Evolutionary conservation across 2,329 filamentous ascomycete species (phyloP).

Genomic region (Chalara sp.): DNA sequence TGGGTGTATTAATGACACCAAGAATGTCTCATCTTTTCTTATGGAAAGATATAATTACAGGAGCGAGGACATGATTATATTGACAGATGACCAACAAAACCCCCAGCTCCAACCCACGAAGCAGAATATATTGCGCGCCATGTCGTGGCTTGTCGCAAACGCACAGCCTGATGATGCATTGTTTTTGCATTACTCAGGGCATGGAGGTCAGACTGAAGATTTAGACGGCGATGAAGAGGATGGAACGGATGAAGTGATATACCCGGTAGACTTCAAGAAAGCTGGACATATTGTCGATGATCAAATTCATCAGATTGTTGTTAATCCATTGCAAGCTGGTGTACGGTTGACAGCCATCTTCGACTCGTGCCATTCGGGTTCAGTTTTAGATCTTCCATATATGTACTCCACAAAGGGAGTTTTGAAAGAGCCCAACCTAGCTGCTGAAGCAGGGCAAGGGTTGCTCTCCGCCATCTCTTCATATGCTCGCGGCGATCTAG

Average conservation of each 20-base stretch:
- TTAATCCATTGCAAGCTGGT: slow-evolving; percentile 67
- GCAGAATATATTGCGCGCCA: slow-evolving; percentile 89
- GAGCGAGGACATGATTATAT: slow-evolving; percentile 89
- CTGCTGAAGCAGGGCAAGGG: slow-evolving; percentile 42
- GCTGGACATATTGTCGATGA: slow-evolving; percentile 76
- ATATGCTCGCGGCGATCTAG: slow-evolving; percentile 73
- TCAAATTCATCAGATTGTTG: slow-evolving; percentile 72
- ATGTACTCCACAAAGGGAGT: slow-evolving; percentile 39
- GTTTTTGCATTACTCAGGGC: slow-evolving; percentile 94
- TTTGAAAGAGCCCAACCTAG: slow-evolving; percentile 49
- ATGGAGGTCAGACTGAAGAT: slow-evolving; percentile 75
- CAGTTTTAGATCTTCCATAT: slow-evolving; percentile 57
- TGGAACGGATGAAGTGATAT: slow-evolving; percentile 77
- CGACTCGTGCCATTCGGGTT: slow-evolving; percentile 60
- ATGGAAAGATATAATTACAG: slow-evolving; percentile 87
- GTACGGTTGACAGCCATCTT: slow-evolving; percentile 69
- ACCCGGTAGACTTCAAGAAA: slow-evolving; percentile 72
- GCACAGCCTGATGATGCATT: slow-evolving; percentile 86
- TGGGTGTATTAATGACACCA: slow-evolving; percentile 94
- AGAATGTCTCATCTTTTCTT: slow-evolving; percentile 92
- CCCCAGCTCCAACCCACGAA: slow-evolving; percentile 95
- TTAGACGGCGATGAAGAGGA: slow-evolving; percentile 74
- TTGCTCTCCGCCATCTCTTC: slow-evolving; percentile 53
- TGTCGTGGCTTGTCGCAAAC: slow-evolving; percentile 97
- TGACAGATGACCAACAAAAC: slow-evolving; percentile 95